phyloP scores from a whole-genome alignment of 345 rosid genomes.

The Pistacia atlantica region DNA sequence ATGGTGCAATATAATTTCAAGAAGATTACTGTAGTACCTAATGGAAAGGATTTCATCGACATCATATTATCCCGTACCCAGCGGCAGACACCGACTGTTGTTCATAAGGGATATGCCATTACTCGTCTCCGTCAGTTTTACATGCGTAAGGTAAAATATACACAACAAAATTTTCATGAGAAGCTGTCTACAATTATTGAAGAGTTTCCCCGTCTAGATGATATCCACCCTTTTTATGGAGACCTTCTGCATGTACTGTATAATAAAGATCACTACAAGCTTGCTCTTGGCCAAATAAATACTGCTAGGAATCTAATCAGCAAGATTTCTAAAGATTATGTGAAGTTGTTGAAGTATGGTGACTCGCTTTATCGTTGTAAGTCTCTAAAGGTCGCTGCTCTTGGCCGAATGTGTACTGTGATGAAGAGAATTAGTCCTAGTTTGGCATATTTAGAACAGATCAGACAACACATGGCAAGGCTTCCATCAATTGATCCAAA shows the following conservation, averaged over 20 bases:
- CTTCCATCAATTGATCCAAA: constrained; percentile 81
- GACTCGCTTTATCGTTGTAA: constrained; percentile 74
- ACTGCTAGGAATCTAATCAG: constrained; percentile 55
- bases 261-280: constrained; percentile 68
- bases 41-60: constrained; percentile 71
- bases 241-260: constrained; percentile 67
- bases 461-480: constrained; percentile 93
- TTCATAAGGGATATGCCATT: constrained; percentile 68
- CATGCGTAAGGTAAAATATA: constrained; percentile 68
- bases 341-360: constrained; percentile 68
- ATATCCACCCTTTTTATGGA: constrained; percentile 61
- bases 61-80: constrained; percentile 68
- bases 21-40: constrained; percentile 70
- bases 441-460: constrained; percentile 79
- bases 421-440: constrained; percentile 70
- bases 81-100: constrained; percentile 80
- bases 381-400: constrained; percentile 77
- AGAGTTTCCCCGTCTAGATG: constrained; percentile 70
- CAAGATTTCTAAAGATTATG: constrained; percentile 60
- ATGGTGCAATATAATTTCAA: constrained; percentile 75
- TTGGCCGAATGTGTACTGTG: constrained; percentile 79
- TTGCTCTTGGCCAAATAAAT: constrained; percentile 68
- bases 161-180: constrained; percentile 55
- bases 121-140: constrained; percentile 64
- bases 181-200: constrained; percentile 62